Conservation (phyloP, 2,329 filamentous ascomycete species). For the Fusarium sp. region DNA sequence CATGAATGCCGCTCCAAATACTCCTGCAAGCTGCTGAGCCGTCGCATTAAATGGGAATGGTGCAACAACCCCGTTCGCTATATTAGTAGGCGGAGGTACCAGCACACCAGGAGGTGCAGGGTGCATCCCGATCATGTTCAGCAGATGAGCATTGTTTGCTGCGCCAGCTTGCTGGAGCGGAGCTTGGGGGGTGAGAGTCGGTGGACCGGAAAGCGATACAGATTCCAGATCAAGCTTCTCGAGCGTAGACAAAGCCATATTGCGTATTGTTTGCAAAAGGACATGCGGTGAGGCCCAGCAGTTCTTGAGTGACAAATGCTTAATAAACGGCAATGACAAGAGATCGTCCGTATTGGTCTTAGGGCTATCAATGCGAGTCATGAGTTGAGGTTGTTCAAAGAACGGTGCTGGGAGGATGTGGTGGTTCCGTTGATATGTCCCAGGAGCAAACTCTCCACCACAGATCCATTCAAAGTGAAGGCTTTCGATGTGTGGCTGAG, state of each 20-base stretch:
- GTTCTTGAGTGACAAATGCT: slow-evolving; percentile 71
- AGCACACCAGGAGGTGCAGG: neutral
- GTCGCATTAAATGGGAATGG: neutral
- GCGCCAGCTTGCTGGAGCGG: slow-evolving; percentile 37
- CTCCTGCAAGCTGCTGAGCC: slow-evolving; percentile 2
- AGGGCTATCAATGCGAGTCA: slow-evolving; percentile 47
- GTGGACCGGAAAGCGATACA: slow-evolving; percentile 69
- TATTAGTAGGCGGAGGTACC: neutral
- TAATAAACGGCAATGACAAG: slow-evolving; percentile 65
- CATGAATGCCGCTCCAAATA: neutral
- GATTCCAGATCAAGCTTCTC: slow-evolving; percentile 69
- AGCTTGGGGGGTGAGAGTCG: slow-evolving; percentile 43
- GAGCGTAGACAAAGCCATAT: slow-evolving; percentile 59
- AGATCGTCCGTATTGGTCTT: slow-evolving; percentile 50
- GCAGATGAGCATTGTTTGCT: slow-evolving; percentile 17
- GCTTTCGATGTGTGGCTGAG: slow-evolving; percentile 61
- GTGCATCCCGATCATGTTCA: slow-evolving; percentile 31
- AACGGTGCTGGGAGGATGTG: slow-evolving; percentile 72
- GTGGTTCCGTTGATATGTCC: slow-evolving; percentile 69
- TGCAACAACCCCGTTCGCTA: neutral
- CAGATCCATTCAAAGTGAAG: slow-evolving; percentile 74
- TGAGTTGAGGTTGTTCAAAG: slow-evolving; percentile 47
- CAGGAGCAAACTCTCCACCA: slow-evolving; percentile 73
- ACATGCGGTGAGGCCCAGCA: slow-evolving; percentile 73
- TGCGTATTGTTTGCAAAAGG: slow-evolving; percentile 61